These are phyloP conservation scores for Corchorus olitorius DNA, from an alignment of 345 rosid genomes.

Conservation along the genomic window DNA sequence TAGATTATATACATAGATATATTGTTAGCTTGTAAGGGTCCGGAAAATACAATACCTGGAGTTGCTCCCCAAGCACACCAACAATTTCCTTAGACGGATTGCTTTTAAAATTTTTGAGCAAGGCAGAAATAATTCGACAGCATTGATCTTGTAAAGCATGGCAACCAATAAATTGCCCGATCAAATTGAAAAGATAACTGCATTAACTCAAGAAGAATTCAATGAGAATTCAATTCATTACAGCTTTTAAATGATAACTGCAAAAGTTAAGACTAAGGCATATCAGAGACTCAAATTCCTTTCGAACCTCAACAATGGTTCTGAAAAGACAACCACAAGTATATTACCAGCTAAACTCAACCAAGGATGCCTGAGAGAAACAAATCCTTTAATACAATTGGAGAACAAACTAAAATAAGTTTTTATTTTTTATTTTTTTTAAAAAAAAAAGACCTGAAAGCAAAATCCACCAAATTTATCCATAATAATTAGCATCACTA, in stretches of 20 bases:
- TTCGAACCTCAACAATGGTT: neutral
- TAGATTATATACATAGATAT: neutral
- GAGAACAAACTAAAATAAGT: too few species aligned
- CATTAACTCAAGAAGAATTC: constrained; percentile 30
- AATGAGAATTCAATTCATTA: constrained; percentile 13
- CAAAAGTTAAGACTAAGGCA: neutral
- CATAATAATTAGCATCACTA: neutral
- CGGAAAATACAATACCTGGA: constrained; percentile 59
- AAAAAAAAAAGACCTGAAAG: neutral
- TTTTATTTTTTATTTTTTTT: too few species aligned
- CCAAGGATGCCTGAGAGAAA: neutral
- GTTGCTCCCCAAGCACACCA: constrained; percentile 83
- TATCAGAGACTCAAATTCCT: neutral
- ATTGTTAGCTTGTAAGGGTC: constrained; percentile 3
- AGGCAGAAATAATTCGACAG: constrained; percentile 64
- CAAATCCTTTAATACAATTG: neutral
- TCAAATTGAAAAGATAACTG: constrained; percentile 89
- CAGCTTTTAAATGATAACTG: neutral
- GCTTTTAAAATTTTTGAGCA: constrained; percentile 56
- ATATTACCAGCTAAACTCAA: neutral
- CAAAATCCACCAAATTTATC: neutral
- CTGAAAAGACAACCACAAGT: neutral
- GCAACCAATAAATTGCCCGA: constrained; percentile 71
- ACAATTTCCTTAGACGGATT: constrained; percentile 63
- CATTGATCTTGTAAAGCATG: constrained; percentile 85